Base-by-base conservation (phyloP, 1,284 basidiomycete genomes). In the Thelephora terrestris region DNA sequence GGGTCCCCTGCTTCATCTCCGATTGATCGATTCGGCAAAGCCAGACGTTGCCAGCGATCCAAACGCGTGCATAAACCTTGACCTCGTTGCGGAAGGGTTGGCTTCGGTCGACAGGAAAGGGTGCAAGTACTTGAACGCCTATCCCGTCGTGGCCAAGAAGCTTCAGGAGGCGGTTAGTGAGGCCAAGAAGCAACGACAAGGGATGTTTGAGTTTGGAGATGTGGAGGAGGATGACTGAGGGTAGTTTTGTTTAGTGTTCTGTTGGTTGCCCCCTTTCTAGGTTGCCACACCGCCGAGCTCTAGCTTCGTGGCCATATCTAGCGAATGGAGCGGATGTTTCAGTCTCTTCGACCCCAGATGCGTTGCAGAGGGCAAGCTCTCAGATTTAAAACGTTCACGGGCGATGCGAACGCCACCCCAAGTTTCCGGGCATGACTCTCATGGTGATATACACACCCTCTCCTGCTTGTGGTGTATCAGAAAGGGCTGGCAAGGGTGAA, bases 171-270 rank as follows among this genome's bases (percentile, higher is more conserved):
- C 82, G 7, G 64, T 83, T 25, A 62, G 68, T 29, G 73, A 70
- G 14, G 90, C 89, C 23, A 93, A 92, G 67, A 71, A 73, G 44
- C 81, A 85, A 52, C 77, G 90, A 27, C 66, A 77, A 46, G 90
- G 90, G 39, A 91, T 91, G 78, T 93, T 91, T 59, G 91, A 93
- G 71, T 88, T 85, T 58, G 86, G 86, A 20, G 85, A 89, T 61
- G 73, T 89, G 16, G 86, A 86, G 58, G 85, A 89, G 61, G 84
- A 88, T 48, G 75, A 78, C 46, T 7, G 17, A 12, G 38, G 46
- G 16, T 37, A 20, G 27, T 27, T 5, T 27, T 27, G 27, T 27
- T 5, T 5, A 5, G 27, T 27, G 5, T 27, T 27, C 27, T 27
- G 5, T 27, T 10, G 27, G 27, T 27, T 27, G 27, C 10, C 27